A percentile compares a stretch with the other conserved stretches of the same genome.
Conservation (phyloP, 2,329 filamentous ascomycete genomes). For the Colletotrichum australisinense region DNA sequence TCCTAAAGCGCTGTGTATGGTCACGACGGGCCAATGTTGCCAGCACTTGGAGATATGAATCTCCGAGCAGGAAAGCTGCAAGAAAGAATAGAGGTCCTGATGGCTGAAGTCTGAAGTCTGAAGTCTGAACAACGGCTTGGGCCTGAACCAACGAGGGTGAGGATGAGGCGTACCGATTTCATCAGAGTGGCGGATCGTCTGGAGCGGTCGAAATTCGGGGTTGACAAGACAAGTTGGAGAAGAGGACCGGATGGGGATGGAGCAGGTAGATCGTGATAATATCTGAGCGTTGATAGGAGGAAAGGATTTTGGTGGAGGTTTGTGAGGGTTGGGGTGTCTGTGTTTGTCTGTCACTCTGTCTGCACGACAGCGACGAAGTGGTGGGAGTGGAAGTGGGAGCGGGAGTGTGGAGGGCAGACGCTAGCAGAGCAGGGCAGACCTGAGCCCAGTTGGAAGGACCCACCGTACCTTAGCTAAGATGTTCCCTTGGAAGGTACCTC, state of each 20-base stretch:
- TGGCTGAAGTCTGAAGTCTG: neutral
- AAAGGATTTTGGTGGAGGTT: neutral
- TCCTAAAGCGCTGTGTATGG: neutral
- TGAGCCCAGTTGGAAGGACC: neutral
- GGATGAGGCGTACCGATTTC: conserved; percentile 17
- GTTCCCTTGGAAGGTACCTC: too few relatives aligned
- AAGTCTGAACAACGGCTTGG: neutral
- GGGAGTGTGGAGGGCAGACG: neutral
- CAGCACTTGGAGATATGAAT: neutral
- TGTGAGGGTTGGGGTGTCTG: conserved; percentile 3
- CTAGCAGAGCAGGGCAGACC: neutral
- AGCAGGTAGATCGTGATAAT: conserved; percentile 22
- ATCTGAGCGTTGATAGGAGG: conserved; percentile 23
- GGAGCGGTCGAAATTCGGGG: conserved; percentile 28
- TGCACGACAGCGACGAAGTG: conserved; percentile 12
- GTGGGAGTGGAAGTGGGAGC: neutral
- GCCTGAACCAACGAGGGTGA: neutral
- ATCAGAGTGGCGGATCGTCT: conserved; percentile 6
- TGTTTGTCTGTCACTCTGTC: neutral
- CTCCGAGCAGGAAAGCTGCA: neutral
- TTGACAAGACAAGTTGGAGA: conserved; percentile 11
- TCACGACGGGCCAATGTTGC: neutral
- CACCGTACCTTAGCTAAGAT: neutral
- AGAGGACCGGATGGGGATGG: neutral
- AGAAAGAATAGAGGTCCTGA: neutral